Conservation (phyloP, 176 grass and related monocot genomes). For the Metroxylon sagu region DNA sequence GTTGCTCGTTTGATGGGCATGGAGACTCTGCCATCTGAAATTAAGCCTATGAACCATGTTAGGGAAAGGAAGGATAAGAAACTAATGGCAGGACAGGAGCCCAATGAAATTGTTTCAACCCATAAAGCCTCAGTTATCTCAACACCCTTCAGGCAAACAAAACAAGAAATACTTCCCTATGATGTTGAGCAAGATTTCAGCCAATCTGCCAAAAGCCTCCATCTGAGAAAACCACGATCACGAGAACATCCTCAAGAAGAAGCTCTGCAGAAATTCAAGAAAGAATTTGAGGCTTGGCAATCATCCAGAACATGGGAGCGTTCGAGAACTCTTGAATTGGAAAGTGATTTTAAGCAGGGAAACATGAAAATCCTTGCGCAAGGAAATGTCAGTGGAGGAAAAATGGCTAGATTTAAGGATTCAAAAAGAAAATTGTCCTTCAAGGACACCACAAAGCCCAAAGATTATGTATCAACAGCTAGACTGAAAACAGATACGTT, state of each 20-base stretch:
- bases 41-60: constrained; percentile 17
- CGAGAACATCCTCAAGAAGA: constrained; percentile 96
- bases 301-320: constrained; percentile 41
- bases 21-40: constrained; percentile 47
- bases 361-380: constrained; percentile 11
- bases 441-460: not conserved
- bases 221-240: constrained; percentile 35
- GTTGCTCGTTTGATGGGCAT: constrained; percentile 94
- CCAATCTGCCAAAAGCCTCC: not conserved
- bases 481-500: not conserved
- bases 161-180: constrained; percentile 1
- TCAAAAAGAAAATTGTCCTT: constrained; percentile 2
- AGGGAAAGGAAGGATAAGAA: constrained; percentile 18
- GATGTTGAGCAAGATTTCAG: constrained; percentile 1
- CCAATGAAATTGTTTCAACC: constrained; percentile 12
- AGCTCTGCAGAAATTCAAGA: constrained; percentile 91
- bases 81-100: constrained; percentile 29
- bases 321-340: constrained; percentile 37
- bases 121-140: constrained; percentile 4
- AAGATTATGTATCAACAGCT: not conserved
- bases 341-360: constrained; percentile 20
- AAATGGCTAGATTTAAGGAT: constrained; percentile 12
- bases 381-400: constrained; percentile 19
- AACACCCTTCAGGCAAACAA: not conserved
- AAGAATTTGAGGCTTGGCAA: constrained; percentile 90